phyloP scores from a whole-genome alignment of 805 yeast species.

The Saccharomycopsis oosterbeekiorum region DNA sequence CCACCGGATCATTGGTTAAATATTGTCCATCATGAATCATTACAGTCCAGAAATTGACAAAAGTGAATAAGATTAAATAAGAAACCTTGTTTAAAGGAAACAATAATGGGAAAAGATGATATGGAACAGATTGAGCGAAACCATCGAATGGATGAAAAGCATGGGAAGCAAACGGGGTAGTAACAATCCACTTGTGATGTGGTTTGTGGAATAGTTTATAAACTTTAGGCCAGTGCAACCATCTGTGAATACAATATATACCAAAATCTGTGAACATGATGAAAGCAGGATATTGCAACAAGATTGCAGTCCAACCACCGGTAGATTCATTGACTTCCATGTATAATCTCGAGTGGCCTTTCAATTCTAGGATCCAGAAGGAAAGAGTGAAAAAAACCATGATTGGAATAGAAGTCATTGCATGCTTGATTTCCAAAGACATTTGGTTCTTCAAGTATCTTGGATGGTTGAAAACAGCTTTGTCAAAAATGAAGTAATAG shows the following conservation, averaged over 20 bases:
- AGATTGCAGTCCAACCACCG: constrained; percentile 59
- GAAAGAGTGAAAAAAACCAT: constrained; percentile 87
- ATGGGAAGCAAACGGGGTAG: constrained; percentile 96
- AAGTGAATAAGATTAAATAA: constrained; percentile 72
- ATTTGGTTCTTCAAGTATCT: constrained; percentile 91
- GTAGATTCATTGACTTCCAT: constrained; percentile 49
- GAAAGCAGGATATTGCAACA: constrained; percentile 65
- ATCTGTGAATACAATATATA: constrained; percentile 84
- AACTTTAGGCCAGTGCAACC: constrained; percentile 85
- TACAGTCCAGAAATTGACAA: constrained; percentile 96
- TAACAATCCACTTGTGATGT: constrained; percentile 98
- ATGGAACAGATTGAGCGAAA: constrained; percentile 84
- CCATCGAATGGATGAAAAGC: constrained; percentile 99
- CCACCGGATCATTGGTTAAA: constrained; percentile 82
- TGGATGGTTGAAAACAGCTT: constrained; percentile 88
- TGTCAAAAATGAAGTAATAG: constrained; percentile 73
- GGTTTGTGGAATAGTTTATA: constrained; percentile 90
- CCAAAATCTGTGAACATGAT: constrained; percentile 91
- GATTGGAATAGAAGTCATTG: constrained; percentile 70
- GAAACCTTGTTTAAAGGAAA: constrained; percentile 88
- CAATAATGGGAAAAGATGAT: constrained; percentile 82
- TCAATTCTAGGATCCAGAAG: constrained; percentile 77
- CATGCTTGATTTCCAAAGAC: constrained; percentile 70
- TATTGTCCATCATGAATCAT: constrained; percentile 98
- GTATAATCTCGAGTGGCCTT: constrained; percentile 76